Percentiles rank a stretch among this genome's conserved stretches.
Evolutionary conservation across 2,329 filamentous ascomycete genomes (phyloP).

Genomic region (Hypoxylon sp.): DNA sequence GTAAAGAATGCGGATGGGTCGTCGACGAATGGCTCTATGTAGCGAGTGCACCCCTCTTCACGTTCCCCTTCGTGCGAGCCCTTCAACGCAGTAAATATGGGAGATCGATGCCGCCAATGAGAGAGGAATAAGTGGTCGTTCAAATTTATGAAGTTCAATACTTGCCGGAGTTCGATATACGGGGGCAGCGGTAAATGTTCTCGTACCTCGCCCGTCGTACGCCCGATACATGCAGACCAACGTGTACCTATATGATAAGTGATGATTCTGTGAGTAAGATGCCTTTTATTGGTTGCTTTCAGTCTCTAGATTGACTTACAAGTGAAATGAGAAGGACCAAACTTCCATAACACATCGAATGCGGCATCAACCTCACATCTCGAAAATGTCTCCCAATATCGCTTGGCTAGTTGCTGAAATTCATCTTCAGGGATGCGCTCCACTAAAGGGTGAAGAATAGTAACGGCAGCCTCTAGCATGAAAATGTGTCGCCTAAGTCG

Average conservation of each 20-base stretch:
- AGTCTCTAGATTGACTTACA: background rate
- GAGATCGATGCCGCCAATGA: background rate
- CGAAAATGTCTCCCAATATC: background rate
- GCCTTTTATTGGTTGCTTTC: background rate
- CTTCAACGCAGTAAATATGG: background rate
- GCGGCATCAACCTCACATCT: background rate
- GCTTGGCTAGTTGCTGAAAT: background rate
- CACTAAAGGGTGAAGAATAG: background rate
- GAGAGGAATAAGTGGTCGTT: background rate
- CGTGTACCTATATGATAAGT: background rate
- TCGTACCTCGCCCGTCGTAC: background rate
- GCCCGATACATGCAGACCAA: background rate
- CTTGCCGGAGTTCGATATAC: background rate
- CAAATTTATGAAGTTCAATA: background rate
- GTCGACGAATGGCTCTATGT: background rate
- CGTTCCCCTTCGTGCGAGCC: background rate
- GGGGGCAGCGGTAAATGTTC: background rate
- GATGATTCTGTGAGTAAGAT: background rate
- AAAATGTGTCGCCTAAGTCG: slow-evolving; percentile 24
- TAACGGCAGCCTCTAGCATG: slow-evolving; percentile 2
- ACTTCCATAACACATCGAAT: background rate
- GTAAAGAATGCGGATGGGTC: background rate
- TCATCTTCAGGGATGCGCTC: background rate
- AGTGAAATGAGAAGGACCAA: background rate
- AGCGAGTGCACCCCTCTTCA: background rate